These are phyloP conservation scores for Microstegium vimineum DNA, from an alignment of 176 grass and related monocot species.

Conservation along the genomic window DNA sequence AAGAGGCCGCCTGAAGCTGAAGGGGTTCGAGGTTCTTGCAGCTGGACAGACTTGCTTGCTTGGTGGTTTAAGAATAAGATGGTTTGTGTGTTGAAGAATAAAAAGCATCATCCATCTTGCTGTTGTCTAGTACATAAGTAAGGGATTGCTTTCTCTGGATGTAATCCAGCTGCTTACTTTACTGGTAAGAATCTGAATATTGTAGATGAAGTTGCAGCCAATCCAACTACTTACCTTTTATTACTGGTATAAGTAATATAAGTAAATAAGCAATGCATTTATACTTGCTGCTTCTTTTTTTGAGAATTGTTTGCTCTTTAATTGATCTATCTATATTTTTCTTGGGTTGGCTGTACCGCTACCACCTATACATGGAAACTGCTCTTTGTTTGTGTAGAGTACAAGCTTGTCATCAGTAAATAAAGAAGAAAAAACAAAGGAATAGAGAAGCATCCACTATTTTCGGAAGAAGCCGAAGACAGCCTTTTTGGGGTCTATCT, in stretches of 20 bases:
- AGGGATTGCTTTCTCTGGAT: constrained; percentile 24
- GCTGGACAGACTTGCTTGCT: constrained; percentile 30
- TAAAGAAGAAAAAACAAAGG: not conserved
- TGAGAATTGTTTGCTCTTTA: not conserved
- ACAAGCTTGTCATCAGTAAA: not conserved
- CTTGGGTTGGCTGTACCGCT: not conserved
- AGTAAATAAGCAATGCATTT: not conserved
- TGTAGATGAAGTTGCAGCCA: not conserved
- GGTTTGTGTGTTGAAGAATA: not conserved
- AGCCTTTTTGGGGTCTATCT: constrained; percentile 26
- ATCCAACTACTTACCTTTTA: not conserved
- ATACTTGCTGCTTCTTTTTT: not conserved
- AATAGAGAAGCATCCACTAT: not conserved
- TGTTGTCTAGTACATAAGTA: not conserved
- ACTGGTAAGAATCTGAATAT: not conserved
- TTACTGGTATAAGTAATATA: not conserved
- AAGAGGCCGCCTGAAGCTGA: not conserved
- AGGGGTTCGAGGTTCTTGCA: not conserved
- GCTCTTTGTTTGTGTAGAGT: not conserved
- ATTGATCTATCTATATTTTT: not conserved
- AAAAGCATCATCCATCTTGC: not conserved
- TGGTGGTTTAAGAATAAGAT: constrained; percentile 32
- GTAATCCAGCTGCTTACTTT: not conserved
- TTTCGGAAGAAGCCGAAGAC: constrained; percentile 52
- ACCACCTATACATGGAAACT: not conserved